These are phyloP conservation scores for Sporisorium graminicola DNA, from an alignment of 1,284 basidiomycete genomes.

Conservation along the genomic window DNA sequence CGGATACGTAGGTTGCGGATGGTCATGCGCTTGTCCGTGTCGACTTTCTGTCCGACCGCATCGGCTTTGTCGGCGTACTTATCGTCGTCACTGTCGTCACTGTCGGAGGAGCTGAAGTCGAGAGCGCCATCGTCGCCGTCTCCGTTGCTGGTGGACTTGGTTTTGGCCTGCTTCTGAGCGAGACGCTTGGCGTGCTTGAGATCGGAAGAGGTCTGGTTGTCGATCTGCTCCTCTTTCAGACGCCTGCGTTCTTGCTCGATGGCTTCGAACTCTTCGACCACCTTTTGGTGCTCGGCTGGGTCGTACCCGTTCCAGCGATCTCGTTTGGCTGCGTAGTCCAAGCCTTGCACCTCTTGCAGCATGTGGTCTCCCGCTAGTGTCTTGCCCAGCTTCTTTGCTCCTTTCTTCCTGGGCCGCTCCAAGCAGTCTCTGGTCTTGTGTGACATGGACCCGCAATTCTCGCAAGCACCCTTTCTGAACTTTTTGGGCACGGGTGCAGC, in stretches of 20 bases:
- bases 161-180: conserved; percentile 78
- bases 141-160: conserved; percentile 29
- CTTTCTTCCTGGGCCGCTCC: conserved; percentile 94
- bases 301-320: conserved; percentile 99
- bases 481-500: conserved; percentile 79
- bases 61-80: conserved; percentile 94
- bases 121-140: conserved; percentile 29
- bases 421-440: conserved; percentile 93
- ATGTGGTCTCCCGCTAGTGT: conserved; percentile 92
- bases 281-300: conserved; percentile 82
- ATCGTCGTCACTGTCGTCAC: conserved; percentile 66
- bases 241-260: conserved; percentile 90
- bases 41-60: conserved; percentile 95
- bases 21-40: conserved; percentile 97
- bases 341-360: conserved; percentile 78
- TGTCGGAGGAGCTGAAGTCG: conserved; percentile 88
- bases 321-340: conserved; percentile 87
- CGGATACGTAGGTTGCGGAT: conserved; percentile 98
- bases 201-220: conserved; percentile 80
- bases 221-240: conserved; percentile 93
- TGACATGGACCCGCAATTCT: conserved; percentile 97
- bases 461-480: conserved; percentile 96
- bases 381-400: conserved; percentile 91
- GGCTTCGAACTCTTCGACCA: conserved; percentile 90
- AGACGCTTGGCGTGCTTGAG: conserved; percentile 79